These are phyloP conservation scores for Dactylellina cionopaga DNA, from an alignment of 2,329 filamentous ascomycete species.

Conservation along the genomic window DNA sequence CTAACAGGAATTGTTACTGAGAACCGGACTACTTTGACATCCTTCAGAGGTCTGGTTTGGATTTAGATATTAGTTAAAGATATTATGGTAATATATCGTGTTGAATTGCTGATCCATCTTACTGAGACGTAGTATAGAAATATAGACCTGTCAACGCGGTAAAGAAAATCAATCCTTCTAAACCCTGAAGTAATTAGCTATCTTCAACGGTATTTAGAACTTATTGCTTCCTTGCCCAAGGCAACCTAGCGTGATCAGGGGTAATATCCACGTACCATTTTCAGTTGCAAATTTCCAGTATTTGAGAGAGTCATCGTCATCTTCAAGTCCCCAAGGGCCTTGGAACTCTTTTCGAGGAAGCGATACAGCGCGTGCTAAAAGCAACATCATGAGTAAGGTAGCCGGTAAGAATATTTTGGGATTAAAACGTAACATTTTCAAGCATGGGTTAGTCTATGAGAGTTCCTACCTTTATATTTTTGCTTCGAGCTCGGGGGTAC, in stretches of 20 bases:
- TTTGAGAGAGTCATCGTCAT: background rate
- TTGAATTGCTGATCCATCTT: too few relatives aligned
- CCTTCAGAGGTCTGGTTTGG: background rate
- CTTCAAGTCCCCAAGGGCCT: background rate
- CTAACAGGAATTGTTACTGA: background rate
- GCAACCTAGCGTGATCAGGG: too few relatives aligned
- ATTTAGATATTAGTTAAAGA: background rate
- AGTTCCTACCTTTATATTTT: too few relatives aligned
- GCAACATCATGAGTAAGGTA: too few relatives aligned
- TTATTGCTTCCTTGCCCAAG: background rate
- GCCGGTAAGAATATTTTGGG: too few relatives aligned
- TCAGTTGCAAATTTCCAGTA: background rate
- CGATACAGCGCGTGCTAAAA: too few relatives aligned
- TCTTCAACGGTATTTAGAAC: background rate
- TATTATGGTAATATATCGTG: too few relatives aligned
- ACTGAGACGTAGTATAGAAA: too few relatives aligned
- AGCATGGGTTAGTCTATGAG: too few relatives aligned
- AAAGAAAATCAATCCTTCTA: slow-evolving; percentile 1
- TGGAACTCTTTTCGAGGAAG: background rate
- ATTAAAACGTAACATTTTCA: background rate
- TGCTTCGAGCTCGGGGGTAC: background rate
- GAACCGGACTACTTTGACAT: background rate
- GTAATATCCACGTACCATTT: background rate
- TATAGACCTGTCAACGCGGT: background rate
- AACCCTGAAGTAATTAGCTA: background rate